Conservation (phyloP, 2,329 filamentous ascomycete genomes). For the Colletotrichum agaves region DNA sequence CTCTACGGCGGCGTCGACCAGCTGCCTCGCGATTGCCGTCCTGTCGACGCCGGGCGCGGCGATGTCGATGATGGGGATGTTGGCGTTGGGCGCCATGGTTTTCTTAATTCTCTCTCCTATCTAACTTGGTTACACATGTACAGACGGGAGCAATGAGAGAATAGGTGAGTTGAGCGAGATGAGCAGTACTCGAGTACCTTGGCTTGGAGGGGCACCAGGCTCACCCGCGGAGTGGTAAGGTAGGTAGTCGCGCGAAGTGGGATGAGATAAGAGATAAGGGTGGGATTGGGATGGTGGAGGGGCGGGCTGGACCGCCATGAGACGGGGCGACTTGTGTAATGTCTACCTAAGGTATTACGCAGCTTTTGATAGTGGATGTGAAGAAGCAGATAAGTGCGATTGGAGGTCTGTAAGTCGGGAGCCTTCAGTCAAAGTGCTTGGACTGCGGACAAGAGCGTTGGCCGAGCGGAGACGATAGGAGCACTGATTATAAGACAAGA, state of each 20-base stretch:
- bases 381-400: no score
- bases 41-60: conserved; percentile 66
- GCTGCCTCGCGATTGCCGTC: conserved; percentile 68
- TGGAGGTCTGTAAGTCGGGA: no score
- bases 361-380: conserved; percentile 7
- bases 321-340: conserved; percentile 27
- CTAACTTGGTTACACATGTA: not conserved
- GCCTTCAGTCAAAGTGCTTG: no score
- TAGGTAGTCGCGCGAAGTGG: conserved; percentile 26
- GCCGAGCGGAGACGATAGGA: no score
- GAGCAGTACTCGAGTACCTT: not conserved
- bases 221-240: not conserved
- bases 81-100: conserved; percentile 49
- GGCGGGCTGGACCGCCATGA: conserved; percentile 11
- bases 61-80: conserved; percentile 87
- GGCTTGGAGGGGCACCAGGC: conserved; percentile 12
- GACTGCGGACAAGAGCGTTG: no score
- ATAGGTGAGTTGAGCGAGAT: not conserved
- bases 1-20: conserved; percentile 82
- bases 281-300: conserved; percentile 35
- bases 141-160: not conserved
- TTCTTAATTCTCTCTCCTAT: not conserved
- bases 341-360: conserved; percentile 28
- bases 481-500: no score
- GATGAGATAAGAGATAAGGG: conserved; percentile 37